Percentiles rank a stretch among this genome's conserved stretches.
phyloP scores from a whole-genome alignment of 805 yeast species.

The Kodamaea jinghongensis region DNA sequence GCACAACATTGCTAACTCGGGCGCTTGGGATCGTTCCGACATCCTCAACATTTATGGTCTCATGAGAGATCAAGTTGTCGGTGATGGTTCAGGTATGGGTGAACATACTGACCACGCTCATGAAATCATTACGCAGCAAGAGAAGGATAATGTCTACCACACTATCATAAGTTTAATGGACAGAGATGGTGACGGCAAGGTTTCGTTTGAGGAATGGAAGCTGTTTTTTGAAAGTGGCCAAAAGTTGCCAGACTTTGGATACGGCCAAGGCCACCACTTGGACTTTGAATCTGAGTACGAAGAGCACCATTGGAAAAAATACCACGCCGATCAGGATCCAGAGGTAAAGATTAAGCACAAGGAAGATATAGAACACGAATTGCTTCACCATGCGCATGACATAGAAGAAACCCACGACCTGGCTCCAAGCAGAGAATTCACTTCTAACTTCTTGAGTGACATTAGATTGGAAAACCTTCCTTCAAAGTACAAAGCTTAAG shows the following conservation, averaged over 20 bases:
- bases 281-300: conserved; percentile 94
- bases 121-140: conserved; percentile 48
- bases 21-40: conserved; percentile 55
- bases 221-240: conserved; percentile 60
- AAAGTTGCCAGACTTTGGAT: conserved; percentile 85
- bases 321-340: conserved; percentile 75
- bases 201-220: conserved; percentile 69
- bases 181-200: conserved; percentile 59
- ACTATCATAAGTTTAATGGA: conserved; percentile 62
- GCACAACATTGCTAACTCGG: conserved; percentile 69
- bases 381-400: conserved; percentile 82
- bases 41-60: conserved; percentile 82
- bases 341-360: conserved; percentile 76
- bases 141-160: conserved; percentile 52
- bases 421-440: conserved; percentile 25
- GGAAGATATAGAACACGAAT: conserved; percentile 87
- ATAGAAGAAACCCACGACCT: conserved; percentile 54
- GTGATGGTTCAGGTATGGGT: conserved; percentile 91
- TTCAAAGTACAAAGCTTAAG: conserved; percentile 21
- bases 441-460: conserved; percentile 29
- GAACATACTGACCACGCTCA: conserved; percentile 61
- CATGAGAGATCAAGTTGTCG: conserved; percentile 66
- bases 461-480: conserved; percentile 33
- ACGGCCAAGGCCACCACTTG: conserved; percentile 92
- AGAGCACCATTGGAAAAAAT: conserved; percentile 89